phyloP scores from a whole-genome alignment of 306 rosid genomes.

The Arachis hypogaea region DNA sequence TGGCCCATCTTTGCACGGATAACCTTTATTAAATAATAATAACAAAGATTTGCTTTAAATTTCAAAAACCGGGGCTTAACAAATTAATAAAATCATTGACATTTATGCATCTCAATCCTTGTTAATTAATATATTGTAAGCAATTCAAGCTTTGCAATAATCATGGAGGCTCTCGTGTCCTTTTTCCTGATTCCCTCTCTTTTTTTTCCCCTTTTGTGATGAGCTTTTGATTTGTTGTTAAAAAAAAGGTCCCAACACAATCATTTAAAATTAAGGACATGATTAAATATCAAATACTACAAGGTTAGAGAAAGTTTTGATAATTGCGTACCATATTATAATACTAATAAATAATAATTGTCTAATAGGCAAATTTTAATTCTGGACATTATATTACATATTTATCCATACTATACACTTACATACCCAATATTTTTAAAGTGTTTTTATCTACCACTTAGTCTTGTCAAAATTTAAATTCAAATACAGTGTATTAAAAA shows the following conservation, averaged over 20 bases:
- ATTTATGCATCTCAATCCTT: slow-evolving; percentile 1
- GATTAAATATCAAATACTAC: background rate
- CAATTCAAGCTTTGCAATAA: slow-evolving; percentile 24
- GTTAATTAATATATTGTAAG: background rate
- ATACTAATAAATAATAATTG: background rate
- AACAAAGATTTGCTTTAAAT: background rate
- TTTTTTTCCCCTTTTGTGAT: background rate
- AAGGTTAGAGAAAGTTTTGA: slow-evolving; percentile 15
- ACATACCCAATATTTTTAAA: too few species aligned
- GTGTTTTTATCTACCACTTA: too few species aligned
- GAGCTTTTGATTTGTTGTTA: background rate
- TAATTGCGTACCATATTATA: slow-evolving; percentile 22
- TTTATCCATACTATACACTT: too few species aligned
- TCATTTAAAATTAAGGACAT: slow-evolving; percentile 1
- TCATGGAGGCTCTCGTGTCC: background rate
- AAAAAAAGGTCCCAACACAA: slow-evolving; percentile 7
- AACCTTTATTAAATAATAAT: slow-evolving; percentile 31
- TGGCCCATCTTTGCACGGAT: slow-evolving; percentile 12
- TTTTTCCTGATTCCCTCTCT: background rate
- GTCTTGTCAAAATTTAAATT: too few species aligned
- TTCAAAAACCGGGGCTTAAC: slow-evolving; percentile 16
- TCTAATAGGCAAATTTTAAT: too few species aligned
- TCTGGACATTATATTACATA: too few species aligned
- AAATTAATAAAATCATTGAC: slow-evolving; percentile 44
- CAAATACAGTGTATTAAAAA: too few species aligned